Conservation (phyloP, 768 basidiomycete genomes). For the Suillus subluteus region DNA sequence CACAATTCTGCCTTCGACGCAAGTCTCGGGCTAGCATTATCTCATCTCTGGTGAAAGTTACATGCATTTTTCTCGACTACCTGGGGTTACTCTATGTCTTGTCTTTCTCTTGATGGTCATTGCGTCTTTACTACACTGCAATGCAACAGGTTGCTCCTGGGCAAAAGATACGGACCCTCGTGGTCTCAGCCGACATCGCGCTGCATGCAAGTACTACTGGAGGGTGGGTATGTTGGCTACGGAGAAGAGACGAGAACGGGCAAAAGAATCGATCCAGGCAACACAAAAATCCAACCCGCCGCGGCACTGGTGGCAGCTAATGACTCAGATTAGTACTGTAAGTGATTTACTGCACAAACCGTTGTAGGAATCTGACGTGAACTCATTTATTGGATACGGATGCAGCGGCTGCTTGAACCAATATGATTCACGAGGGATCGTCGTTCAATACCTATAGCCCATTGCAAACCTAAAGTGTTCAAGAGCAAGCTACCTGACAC, state of each 20-base stretch:
- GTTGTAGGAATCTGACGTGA: too few species aligned
- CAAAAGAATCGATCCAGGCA: too few species aligned
- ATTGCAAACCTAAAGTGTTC: neutral
- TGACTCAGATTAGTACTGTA: neutral
- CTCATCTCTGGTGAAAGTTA: too few species aligned
- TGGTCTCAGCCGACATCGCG: neutral
- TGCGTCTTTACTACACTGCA: neutral
- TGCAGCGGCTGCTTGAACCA: too few species aligned
- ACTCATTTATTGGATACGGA: too few species aligned
- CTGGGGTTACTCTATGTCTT: neutral
- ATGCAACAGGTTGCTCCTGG: neutral
- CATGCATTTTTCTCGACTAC: too few species aligned
- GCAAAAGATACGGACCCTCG: neutral
- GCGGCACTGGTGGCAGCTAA: too few species aligned
- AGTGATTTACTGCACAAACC: neutral
- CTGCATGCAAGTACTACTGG: neutral
- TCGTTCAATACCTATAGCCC: neutral
- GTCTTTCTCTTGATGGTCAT: neutral
- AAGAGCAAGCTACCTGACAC: too few species aligned
- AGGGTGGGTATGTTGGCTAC: neutral
- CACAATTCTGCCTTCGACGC: too few species aligned
- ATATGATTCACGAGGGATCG: neutral
- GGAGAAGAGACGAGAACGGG: neutral
- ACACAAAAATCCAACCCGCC: neutral
- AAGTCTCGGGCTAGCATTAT: too few species aligned